Base-by-base conservation (phyloP, 2,329 filamentous ascomycete genomes). In the Fusarium multiceps region DNA sequence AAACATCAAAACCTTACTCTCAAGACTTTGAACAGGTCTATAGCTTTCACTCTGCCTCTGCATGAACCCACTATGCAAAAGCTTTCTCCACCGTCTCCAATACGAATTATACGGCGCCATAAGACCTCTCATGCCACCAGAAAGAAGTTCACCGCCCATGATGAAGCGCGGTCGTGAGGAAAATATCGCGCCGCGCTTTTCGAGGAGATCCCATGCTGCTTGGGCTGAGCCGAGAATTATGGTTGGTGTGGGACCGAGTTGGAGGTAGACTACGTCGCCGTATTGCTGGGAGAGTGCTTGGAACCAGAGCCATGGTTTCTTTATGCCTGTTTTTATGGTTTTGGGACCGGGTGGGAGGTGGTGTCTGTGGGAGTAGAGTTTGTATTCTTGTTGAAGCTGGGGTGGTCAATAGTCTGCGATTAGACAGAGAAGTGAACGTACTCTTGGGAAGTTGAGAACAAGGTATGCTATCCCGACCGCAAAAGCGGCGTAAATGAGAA, bases 101-200 rank as follows among this genome's bases (percentile, higher is more conserved):
- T 79, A 83, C 0, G 76, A 61, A 0, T 76, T 77, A 64, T 84
- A 83, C 0, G 82, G 81, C 6, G 82, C 79, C 77, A 84, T 83
- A 7, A 84, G 72, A 0, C 82, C 81, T 6, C 81, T 76, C 76
- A 82, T 77, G 0, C 81, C 81, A 1, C 77, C 79, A 0, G 82
- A 83, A 0, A 83, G 72, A 1, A 82, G 72, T 43, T 84, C 81
- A 3, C 80, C 79, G 27, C 82, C 82, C 77, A 83, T 81, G 59
- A 84, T 82, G 66, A 84, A 84, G 5, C 82, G 76, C 1, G 83
- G 82, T 0, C 83, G 77, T 0, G 82, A 84, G 0, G 82, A 83
- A 59, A 82, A 84, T 41, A 81, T 78, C 5, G 80, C 76, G 3
- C 82, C 82, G 7, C 79, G 78, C 56, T 80, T 82, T 66, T 84